These are phyloP conservation scores for Linderina pennispora DNA, from an alignment of 192 early-diverging fungal species.

Conservation along the genomic window DNA sequence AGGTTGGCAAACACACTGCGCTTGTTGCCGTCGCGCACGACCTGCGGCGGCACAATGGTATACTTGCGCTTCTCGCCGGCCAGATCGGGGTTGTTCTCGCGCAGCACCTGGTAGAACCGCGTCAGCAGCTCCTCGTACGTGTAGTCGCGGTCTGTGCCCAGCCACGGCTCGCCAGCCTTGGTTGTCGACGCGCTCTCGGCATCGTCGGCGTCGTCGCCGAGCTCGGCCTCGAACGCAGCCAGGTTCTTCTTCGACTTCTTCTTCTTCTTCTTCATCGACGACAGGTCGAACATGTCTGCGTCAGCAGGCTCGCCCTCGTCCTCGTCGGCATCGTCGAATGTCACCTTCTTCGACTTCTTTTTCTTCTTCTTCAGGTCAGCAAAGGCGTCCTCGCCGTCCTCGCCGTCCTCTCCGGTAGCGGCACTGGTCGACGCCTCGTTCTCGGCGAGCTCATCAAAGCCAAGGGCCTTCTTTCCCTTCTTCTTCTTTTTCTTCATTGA, in stretches of 20 bases:
- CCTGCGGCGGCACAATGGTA: conserved; percentile 89
- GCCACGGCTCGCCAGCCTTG: conserved; percentile 69
- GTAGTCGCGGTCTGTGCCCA: conserved; percentile 88
- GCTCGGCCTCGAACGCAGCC: conserved; percentile 80
- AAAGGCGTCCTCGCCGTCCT: conserved; percentile 38
- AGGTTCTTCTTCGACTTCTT: conserved; percentile 70
- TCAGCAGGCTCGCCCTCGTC: conserved; percentile 29
- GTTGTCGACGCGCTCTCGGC: conserved; percentile 34
- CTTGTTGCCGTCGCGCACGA: conserved; percentile 90
- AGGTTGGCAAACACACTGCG: conserved; percentile 96
- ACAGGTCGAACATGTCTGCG: conserved; percentile 27
- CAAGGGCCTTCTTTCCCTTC: conserved; percentile 43
- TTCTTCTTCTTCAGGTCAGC: conserved; percentile 57
- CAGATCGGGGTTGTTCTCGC: conserved; percentile 90
- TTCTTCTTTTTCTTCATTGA: conserved; percentile 44
- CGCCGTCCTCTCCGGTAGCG: conserved; percentile 6
- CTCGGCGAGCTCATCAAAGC: conserved; percentile 37
- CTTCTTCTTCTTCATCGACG: conserved; percentile 54
- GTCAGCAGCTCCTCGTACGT: conserved; percentile 85
- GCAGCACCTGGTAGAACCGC: conserved; percentile 86
- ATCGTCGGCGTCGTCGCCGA: conserved; percentile 54
- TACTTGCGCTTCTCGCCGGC: conserved; percentile 90
- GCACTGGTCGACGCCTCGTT: conserved; percentile 11
- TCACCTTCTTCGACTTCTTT: conserved; percentile 49
- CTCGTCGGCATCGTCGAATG: conserved; percentile 33